Conservation (phyloP, 2,329 filamentous ascomycete genomes). For the Ceratocystis albifundus region DNA sequence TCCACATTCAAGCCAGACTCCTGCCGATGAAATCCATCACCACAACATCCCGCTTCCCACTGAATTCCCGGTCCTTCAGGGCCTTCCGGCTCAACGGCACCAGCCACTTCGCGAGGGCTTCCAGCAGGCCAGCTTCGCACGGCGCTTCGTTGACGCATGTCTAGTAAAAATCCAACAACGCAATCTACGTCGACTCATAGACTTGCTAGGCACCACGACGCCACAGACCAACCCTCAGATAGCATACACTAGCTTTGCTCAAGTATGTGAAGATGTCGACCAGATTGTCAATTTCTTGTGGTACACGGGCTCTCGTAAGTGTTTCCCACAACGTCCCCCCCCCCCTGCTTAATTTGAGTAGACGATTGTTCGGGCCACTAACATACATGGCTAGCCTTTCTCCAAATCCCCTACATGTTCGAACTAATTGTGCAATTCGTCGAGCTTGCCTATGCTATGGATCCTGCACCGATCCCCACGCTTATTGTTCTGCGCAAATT, state of each 20-base stretch:
- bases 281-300: conserved; percentile 68
- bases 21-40: neutral
- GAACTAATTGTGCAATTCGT: conserved; percentile 63
- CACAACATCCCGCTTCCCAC: conserved; percentile 10
- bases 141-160: conserved; percentile 10
- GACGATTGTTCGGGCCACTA: neutral
- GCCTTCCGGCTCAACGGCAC: conserved; percentile 9
- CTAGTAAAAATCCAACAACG: conserved; percentile 17
- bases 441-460: conserved; percentile 49
- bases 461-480: conserved; percentile 45
- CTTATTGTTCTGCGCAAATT: conserved; percentile 66
- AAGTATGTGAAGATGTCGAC: conserved; percentile 64
- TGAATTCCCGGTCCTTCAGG: conserved; percentile 10
- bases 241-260: conserved; percentile 50
- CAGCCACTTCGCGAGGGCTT: conserved; percentile 12
- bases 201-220: conserved; percentile 13
- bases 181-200: conserved; percentile 4
- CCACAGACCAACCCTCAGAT: conserved; percentile 39
- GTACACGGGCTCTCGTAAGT: conserved; percentile 74
- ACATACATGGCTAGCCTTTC: conserved; percentile 24
- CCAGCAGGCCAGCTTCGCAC: neutral
- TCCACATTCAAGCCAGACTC: neutral
- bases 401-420: conserved; percentile 65
- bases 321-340: neutral
- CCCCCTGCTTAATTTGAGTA: too few species aligned